These are phyloP conservation scores for Picea mariana DNA, from an alignment of 83 land plant species.

Conservation along the genomic window DNA sequence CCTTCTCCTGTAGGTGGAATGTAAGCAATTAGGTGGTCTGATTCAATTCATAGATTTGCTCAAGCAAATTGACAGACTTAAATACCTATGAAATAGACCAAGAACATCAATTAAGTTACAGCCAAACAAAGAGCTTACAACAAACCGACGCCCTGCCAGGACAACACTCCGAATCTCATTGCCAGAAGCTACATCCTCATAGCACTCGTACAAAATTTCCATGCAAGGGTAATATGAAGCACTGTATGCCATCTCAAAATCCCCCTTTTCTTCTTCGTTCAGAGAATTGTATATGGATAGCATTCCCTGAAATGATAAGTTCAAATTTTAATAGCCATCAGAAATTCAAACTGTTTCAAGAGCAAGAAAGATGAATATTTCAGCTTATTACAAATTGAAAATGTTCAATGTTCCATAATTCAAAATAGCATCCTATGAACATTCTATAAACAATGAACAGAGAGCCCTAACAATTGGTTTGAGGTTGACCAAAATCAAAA, in stretches of 20 bases:
- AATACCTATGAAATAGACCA: slow-evolving; percentile 1
- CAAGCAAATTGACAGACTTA: background rate
- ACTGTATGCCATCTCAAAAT: no score
- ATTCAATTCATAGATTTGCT: background rate
- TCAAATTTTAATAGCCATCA: background rate
- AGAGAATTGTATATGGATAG: no score
- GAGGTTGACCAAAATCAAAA: slow-evolving; percentile 3
- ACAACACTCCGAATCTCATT: slow-evolving; percentile 98
- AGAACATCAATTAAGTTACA: background rate
- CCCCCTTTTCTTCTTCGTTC: no score
- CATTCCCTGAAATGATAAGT: slow-evolving; percentile 52
- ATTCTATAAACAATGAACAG: slow-evolving; percentile 5
- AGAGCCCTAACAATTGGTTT: background rate
- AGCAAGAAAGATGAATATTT: background rate
- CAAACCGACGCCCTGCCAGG: slow-evolving; percentile 90
- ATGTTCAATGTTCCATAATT: background rate
- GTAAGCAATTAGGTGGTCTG: background rate
- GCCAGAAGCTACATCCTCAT: slow-evolving; percentile 95
- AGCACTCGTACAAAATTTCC: no score
- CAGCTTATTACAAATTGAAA: background rate
- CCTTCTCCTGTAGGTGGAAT: slow-evolving; percentile 71
- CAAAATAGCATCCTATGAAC: background rate
- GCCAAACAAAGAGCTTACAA: slow-evolving; percentile 42
- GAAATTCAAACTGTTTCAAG: background rate
- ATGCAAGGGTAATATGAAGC: no score